Evolutionary conservation across 805 yeast genomes (phyloP), one percentile per base, ranked within the genome.

Genomic region (Candida vaughaniae): DNA sequence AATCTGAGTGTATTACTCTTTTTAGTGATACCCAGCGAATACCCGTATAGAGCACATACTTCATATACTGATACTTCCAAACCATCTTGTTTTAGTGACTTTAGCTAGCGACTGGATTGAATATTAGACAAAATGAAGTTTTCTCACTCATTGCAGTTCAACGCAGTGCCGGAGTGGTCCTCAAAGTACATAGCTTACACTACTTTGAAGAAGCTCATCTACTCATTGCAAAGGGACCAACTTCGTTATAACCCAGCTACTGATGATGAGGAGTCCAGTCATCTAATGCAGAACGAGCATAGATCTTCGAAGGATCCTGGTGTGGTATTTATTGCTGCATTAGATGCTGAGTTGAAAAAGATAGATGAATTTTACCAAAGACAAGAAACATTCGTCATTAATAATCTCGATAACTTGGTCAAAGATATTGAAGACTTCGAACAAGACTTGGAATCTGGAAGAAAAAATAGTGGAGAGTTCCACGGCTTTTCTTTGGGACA

Each of bases 101-200:
- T n/a, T n/a, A n/a, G n/a, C n/a, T n/a, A n/a, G n/a, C n/a, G n/a
- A n/a, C n/a, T n/a, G n/a, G n/a, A n/a, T n/a, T n/a, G n/a, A n/a
- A n/a, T n/a, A n/a, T n/a, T n/a, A n/a, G n/a, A 14, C n/a, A 16
- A 25, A 8, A 91, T 91, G 99, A 91, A 91, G 75, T 91, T 91
- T 66, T 84, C 95, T 17, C 96, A 90, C 56, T 86, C 96, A 5
- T 67, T 91, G 46, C 96, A 91, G 72, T 90, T 91, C 64, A 91
- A 91, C 61, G 96, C 98, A 16, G 98, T 93, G 4, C 97, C 99
- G 2, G 98, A 93, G 60, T 91, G 99, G 99, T 78, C 95, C 9
- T 81, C 95, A 18, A 80, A 85, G 57, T 91, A 91, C 61, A 82
- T 91, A 39, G 90, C 95, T 38, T 91, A 91, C 61, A 85, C 95